Conservation (phyloP, 129 eudicot genomes). For the Cynara cardunculus region DNA sequence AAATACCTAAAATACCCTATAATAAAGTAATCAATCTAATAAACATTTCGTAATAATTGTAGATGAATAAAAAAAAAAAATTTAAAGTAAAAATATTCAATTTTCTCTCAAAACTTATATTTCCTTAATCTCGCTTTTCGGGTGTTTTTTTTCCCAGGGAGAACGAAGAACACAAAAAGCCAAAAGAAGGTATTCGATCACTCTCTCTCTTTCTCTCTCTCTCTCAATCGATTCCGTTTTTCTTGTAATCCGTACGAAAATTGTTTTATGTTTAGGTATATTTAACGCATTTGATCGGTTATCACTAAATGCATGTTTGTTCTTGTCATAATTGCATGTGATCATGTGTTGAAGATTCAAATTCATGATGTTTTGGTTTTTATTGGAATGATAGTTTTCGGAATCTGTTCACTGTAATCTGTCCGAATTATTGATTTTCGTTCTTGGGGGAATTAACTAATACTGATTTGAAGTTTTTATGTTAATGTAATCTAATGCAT, state of each 20-base stretch:
- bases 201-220: not conserved
- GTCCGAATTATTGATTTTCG: not conserved
- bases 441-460: not conserved
- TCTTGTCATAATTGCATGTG: not conserved
- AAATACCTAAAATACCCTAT: no score
- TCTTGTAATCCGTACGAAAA: not conserved
- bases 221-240: not conserved
- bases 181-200: constrained; percentile 10
- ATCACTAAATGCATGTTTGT: constrained; percentile 3
- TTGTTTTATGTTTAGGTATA: not conserved
- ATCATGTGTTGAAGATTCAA: not conserved
- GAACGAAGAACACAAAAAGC: not conserved
- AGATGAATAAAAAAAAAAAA: no score
- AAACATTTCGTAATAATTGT: no score
- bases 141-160: not conserved
- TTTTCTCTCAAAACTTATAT: no score
- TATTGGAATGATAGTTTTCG: not conserved
- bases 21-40: no score
- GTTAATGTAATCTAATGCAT: not conserved
- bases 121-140: not conserved
- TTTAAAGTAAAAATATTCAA: no score
- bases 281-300: not conserved
- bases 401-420: not conserved
- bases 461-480: not conserved
- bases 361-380: not conserved